Evolutionary conservation across 139 green algal genomes (phyloP).

Genomic region (Tetradesmus lagerheimii): DNA sequence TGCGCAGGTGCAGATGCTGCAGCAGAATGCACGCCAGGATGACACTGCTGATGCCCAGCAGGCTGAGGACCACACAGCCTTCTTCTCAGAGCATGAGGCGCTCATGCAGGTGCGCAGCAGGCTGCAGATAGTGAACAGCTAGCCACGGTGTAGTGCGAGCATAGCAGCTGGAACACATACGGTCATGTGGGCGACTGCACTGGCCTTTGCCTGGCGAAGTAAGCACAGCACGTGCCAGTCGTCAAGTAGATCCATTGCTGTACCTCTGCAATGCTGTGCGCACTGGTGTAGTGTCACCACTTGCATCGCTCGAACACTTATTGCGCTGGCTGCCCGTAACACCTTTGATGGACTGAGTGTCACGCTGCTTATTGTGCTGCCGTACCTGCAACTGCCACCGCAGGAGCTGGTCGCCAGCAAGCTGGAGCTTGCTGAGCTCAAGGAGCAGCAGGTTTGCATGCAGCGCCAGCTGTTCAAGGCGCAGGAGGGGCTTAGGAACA

Average conservation of each 20-base stretch:
- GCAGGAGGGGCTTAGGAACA: slow-evolving; percentile 1
- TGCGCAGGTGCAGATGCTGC: slow-evolving; percentile 34
- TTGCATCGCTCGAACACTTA: no score
- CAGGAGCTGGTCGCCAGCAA: slow-evolving; percentile 44
- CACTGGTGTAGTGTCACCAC: no score
- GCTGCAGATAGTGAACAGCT: background rate
- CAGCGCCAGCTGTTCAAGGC: slow-evolving; percentile 46
- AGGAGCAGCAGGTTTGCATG: slow-evolving; percentile 43
- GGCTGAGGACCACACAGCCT: background rate
- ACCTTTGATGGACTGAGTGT: no score
- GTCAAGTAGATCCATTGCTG: no score
- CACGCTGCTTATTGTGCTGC: background rate
- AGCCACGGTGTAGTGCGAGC: background rate
- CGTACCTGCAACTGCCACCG: background rate
- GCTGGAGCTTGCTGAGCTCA: slow-evolving; percentile 49
- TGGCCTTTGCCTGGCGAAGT: background rate
- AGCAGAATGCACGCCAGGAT: slow-evolving; percentile 19
- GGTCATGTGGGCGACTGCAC: background rate
- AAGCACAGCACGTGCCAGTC: no score
- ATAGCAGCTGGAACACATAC: background rate
- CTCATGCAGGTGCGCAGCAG: slow-evolving; percentile 42
- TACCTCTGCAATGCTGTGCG: no score
- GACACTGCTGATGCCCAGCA: slow-evolving; percentile 7
- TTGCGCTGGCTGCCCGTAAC: no score
- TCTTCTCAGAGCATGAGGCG: slow-evolving; percentile 32